Evolutionary conservation across 2,329 filamentous ascomycete species (phyloP), one percentile per base, ranked within the genome.

Genomic region (Meredithiella fracta): DNA sequence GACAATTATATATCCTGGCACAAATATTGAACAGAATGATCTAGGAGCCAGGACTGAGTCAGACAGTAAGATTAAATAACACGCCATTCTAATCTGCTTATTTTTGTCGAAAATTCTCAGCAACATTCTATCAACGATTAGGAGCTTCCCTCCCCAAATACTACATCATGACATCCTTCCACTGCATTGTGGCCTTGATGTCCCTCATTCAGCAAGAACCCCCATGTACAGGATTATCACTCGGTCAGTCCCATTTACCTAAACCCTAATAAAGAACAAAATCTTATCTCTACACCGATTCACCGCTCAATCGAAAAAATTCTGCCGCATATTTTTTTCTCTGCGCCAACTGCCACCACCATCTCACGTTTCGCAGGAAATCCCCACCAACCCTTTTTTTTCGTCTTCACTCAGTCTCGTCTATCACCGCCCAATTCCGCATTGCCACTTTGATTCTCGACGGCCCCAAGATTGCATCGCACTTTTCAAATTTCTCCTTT

Each of bases 361-460:
- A 55, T 51, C 22, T 54, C 44, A 50, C 25, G 23, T 37, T 58
- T 54, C 22, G 25, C 51, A 58, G 3, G 44, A 25, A 15, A n/a
- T 58, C 56, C 54, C 56, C 56, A 55, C 52, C 51, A 52, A 34
- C 54, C 47, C 37, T 42, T 57, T 57, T n/a, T n/a, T n/a, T 31
- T 11, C 31, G 53, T n/a, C 40, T 47, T 17, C 17, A 23, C 44
- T 50, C 47, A 29, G 11, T 20, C 20, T 49, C 44, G 17, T 25
- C 11, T 22, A 53, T 20, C 51, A 14, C 20, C n/a, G 2, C 37
- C 51, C 22, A 20, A 14, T 22, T 23, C 51, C 11, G 37, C 26
- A 47, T 54, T 25, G 29, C 25, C 14, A 54, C 23, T n/a, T 20
- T 23, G 29, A 37, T 7, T 31, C 3, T n/a, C 23, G 25, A 51